These are phyloP conservation scores for Penicillium sp. DNA, from an alignment of 2,329 filamentous ascomycete species.

Conservation along the genomic window DNA sequence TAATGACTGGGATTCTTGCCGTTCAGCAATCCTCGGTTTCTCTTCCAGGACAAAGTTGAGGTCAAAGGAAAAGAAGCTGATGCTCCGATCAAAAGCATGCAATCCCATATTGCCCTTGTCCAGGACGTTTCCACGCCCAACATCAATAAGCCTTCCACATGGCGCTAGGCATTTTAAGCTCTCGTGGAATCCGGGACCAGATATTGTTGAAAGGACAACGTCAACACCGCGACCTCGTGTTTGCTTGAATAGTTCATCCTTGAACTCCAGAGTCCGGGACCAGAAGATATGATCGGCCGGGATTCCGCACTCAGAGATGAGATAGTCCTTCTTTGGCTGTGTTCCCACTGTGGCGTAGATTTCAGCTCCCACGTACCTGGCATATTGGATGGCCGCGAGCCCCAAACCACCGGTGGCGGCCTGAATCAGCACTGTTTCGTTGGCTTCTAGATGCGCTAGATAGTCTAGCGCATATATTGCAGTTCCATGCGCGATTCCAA, in stretches of 20 bases:
- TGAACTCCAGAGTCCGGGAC: not conserved
- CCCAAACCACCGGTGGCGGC: not conserved
- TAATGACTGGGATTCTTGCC: not conserved
- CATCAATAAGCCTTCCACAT: not conserved
- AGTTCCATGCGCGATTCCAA: not conserved
- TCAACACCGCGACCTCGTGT: not conserved
- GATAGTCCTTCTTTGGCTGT: not conserved
- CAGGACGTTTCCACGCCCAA: not conserved
- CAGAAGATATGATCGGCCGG: not conserved
- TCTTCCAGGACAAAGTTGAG: not conserved
- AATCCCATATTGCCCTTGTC: not conserved
- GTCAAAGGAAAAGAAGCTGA: not conserved
- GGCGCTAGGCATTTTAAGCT: not conserved
- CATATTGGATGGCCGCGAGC: not conserved
- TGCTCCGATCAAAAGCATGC: not conserved
- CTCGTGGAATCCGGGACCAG: not conserved
- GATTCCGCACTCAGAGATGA: not conserved
- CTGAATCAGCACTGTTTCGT: not conserved
- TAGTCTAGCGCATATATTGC: not conserved
- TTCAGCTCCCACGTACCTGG: not conserved
- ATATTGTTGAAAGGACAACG: not conserved
- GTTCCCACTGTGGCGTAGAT: not conserved
- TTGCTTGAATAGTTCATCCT: not conserved
- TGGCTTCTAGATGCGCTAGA: not conserved
- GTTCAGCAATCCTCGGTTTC: not conserved